Evolutionary conservation across 768 basidiomycete genomes (phyloP).

Genomic region (Leccinum imitatum): DNA sequence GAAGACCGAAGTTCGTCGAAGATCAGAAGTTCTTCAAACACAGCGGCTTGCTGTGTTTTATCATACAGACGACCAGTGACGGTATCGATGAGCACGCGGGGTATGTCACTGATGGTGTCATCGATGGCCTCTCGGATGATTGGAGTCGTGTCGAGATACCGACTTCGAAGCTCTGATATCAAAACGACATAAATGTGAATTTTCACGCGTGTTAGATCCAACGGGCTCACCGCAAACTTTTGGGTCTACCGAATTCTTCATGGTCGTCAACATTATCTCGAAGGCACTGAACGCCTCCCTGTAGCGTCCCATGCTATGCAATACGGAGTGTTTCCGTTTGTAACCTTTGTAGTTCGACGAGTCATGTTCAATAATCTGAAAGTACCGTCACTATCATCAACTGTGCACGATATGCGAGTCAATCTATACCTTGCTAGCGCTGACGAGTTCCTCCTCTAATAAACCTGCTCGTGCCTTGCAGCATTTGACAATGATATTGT

Average conservation of each 20-base stretch:
- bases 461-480: neutral
- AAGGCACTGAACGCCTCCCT: neutral
- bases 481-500: neutral
- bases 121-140: neutral
- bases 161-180: neutral
- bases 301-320: neutral
- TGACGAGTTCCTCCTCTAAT: neutral
- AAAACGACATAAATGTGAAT: neutral
- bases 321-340: neutral
- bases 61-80: neutral
- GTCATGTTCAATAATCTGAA: neutral
- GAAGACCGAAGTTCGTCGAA: neutral
- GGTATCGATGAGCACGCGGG: neutral
- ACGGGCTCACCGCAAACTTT: neutral
- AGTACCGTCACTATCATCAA: neutral
- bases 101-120: neutral
- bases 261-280: neutral
- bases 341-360: neutral
- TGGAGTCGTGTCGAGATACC: neutral
- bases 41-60: neutral
- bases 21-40: neutral
- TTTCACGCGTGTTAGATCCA: neutral
- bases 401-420: neutral
- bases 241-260: neutral
- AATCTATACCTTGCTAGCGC: neutral